Base-by-base conservation (phyloP, 352 stramenopile genomes). In the Phytophthora chlamydospora region DNA sequence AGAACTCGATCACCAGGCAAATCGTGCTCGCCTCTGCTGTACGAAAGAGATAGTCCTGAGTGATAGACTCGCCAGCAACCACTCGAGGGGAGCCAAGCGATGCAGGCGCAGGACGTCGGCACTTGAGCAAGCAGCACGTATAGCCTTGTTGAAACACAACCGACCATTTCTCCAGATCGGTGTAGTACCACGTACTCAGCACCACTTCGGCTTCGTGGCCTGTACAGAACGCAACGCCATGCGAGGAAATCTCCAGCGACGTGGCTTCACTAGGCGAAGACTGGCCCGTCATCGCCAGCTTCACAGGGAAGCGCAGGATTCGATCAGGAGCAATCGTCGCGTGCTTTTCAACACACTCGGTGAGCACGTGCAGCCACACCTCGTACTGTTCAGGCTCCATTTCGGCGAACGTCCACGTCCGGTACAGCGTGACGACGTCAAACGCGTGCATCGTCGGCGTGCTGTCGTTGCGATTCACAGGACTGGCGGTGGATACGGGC, bases 151-250 rank as follows among this genome's bases (percentile, higher is more conserved):
- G 78, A 41, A 66, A 68, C 6, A 84, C 79, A 0, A 90, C 74
- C 4, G 82, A 89, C 77, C 84, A 93, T 29, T 88, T 91, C 19
- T 88, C 82, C 10, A 93, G 80, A 8, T 91, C 84, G 0, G 84
- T 93, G 39, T 89, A 93, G 53, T 91, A 93, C 84, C 84, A 91
- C 27, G 68, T 80, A 62, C 79, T 83, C 17, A 89, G 53, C 24
- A 85, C 72, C 0, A 71, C 70, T 13, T 87, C 68, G 0, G 64
- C 69, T 10, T 86, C 73, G 31, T 74, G 64, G 0, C 73, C 79
- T 0, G 70, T 73, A 27, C 59, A 80, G 14, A 91, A 66, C 1
- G 67, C 79, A n/a, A 91, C 73, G 0, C 83, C 80, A 19, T 89
- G 74, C 0, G 76, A 57, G 7, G 80, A 87, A 33, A 91, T 74